Evolutionary conservation across 1,284 basidiomycete genomes (phyloP).

Genomic region (Sutorius eximius): DNA sequence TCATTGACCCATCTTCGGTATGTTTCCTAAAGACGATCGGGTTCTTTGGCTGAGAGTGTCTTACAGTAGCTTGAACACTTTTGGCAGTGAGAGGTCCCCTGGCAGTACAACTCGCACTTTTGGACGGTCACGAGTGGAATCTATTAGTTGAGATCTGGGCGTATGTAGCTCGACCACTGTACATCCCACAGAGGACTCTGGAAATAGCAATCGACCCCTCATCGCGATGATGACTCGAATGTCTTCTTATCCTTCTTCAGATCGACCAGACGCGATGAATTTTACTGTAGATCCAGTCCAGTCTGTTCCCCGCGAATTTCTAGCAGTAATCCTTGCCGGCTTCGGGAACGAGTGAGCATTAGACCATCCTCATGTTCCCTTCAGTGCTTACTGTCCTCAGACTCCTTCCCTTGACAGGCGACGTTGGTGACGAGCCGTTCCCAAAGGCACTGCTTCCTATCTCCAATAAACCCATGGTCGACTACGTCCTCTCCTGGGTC

Average conservation of each 20-base stretch:
- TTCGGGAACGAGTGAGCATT: constrained; percentile 78
- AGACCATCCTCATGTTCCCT: not conserved
- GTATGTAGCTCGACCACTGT: not conserved
- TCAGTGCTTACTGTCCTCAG: constrained; percentile 40
- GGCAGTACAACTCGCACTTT: no score
- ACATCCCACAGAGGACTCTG: constrained; percentile 11
- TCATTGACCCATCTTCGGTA: constrained; percentile 34
- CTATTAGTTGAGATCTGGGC: not conserved
- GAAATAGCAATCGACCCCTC: constrained; percentile 23
- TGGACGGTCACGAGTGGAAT: not conserved
- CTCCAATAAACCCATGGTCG: constrained; percentile 85
- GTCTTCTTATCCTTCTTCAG: not conserved
- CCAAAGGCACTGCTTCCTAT: constrained; percentile 87
- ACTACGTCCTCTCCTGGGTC: constrained; percentile 83
- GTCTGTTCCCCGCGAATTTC: constrained; percentile 65
- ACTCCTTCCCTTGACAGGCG: constrained; percentile 68
- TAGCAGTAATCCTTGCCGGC: constrained; percentile 82
- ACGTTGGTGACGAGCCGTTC: constrained; percentile 72
- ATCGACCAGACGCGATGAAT: constrained; percentile 51
- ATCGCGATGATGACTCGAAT: constrained; percentile 4
- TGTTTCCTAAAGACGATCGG: not conserved
- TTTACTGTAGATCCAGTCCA: constrained; percentile 55
- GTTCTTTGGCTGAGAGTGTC: not conserved
- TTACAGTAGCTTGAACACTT: not conserved
- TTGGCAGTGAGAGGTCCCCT: no score